These are phyloP conservation scores for Fusarium coicis DNA, from an alignment of 2,329 filamentous ascomycete genomes.

Conservation along the genomic window DNA sequence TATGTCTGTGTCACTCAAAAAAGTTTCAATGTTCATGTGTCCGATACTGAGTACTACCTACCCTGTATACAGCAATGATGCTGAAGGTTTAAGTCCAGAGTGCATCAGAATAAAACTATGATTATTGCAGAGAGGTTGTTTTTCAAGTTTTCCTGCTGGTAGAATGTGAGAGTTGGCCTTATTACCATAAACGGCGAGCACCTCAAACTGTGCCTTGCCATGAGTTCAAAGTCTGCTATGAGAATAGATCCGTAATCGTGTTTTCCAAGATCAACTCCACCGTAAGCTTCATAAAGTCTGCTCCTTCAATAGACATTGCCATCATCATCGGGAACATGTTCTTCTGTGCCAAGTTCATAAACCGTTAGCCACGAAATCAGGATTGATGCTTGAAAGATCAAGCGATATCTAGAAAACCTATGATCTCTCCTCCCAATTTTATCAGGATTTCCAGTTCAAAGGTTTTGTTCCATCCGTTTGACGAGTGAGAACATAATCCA, in stretches of 20 bases:
- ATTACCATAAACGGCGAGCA: background rate
- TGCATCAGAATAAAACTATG: background rate
- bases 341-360: background rate
- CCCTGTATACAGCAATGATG: too few species aligned
- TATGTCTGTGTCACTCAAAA: background rate
- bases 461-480: background rate
- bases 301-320: background rate
- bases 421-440: background rate
- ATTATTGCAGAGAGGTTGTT: background rate
- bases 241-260: too few species aligned
- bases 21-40: background rate
- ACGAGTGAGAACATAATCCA: background rate
- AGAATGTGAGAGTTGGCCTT: background rate
- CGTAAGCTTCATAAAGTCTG: background rate
- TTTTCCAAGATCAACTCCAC: background rate
- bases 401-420: background rate
- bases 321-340: too few species aligned
- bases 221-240: background rate
- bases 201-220: background rate
- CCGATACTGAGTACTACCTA: background rate
- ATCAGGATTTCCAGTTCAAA: background rate
- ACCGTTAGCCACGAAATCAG: background rate
- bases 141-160: too few species aligned
- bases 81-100: too few species aligned
- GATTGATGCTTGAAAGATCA: background rate